A percentile compares a stretch with the other conserved stretches of the same genome.
phyloP scores from a whole-genome alignment of 495 filamentous ascomycete genomes.

The Neurospora intermedia region DNA sequence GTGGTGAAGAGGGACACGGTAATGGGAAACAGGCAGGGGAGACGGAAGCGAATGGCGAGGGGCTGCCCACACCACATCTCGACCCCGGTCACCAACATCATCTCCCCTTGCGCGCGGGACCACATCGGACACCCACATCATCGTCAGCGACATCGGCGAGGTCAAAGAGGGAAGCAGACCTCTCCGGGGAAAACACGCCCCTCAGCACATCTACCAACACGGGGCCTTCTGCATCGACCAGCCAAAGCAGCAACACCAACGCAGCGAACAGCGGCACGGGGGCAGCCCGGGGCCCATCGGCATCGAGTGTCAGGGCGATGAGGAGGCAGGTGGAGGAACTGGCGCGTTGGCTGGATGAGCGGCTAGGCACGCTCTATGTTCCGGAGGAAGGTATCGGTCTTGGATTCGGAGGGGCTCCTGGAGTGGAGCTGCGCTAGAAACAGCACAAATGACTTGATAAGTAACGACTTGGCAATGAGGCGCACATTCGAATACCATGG shows the following conservation, averaged over 20 bases:
- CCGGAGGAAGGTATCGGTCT: constrained; percentile 33
- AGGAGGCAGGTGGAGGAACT: constrained; percentile 38
- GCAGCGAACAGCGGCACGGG: background rate
- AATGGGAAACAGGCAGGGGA: background rate
- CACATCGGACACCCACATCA: constrained; percentile 26
- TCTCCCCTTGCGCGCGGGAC: constrained; percentile 16
- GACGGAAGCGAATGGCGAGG: background rate
- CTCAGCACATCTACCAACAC: background rate
- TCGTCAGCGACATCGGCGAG: constrained; percentile 10
- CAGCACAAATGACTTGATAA: background rate
- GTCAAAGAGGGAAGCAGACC: background rate
- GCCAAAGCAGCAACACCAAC: constrained; percentile 7
- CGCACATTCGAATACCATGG: background rate
- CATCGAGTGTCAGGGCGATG: constrained; percentile 25
- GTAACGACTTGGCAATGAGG: background rate
- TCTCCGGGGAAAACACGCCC: background rate
- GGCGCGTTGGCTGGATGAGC: constrained; percentile 34
- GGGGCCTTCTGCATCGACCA: constrained; percentile 18
- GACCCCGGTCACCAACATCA: background rate
- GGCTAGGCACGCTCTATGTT: constrained; percentile 27
- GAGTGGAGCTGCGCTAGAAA: background rate
- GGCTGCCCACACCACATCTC: background rate
- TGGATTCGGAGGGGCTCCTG: background rate
- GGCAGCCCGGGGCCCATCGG: constrained; percentile 14
- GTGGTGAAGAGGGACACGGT: constrained; percentile 17